Percentiles rank a stretch among this genome's conserved stretches.
Conservation (phyloP, 345 rosid species). For the Camelina hispida region DNA sequence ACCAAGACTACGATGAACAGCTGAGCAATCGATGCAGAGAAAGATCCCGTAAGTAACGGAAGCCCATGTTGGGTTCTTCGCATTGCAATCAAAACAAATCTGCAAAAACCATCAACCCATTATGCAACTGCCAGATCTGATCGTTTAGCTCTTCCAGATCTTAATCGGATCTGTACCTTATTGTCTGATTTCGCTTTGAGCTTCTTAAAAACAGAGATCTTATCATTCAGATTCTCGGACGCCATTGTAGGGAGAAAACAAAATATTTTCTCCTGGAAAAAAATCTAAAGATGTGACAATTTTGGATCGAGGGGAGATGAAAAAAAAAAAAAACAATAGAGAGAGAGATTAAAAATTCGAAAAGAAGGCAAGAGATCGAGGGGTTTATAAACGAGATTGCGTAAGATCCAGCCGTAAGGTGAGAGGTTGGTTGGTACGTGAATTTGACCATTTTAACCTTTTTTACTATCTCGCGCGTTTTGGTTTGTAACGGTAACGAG, state of each 20-base stretch:
- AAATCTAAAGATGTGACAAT: neutral
- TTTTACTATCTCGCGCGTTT: slow-evolving; percentile 22
- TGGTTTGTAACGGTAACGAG: slow-evolving; percentile 26
- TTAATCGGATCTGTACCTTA: slow-evolving; percentile 57
- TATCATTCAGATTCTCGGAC: slow-evolving; percentile 64
- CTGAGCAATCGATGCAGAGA: slow-evolving; percentile 97
- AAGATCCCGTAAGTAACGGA: slow-evolving; percentile 97
- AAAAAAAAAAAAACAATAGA: neutral
- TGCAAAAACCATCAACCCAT: neutral
- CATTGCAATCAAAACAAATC: slow-evolving; percentile 97
- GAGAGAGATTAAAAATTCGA: neutral
- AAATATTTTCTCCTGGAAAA: slow-evolving; percentile 14
- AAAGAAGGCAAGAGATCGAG: slow-evolving; percentile 22
- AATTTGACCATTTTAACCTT: slow-evolving; percentile 21
- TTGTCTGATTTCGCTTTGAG: slow-evolving; percentile 88
- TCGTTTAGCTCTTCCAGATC: neutral
- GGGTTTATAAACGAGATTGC: slow-evolving; percentile 40
- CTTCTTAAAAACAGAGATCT: slow-evolving; percentile 70
- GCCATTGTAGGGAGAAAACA: slow-evolving; percentile 53
- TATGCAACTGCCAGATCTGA: too few relatives aligned
- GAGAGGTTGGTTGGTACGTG: neutral
- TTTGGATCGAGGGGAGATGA: slow-evolving; percentile 11
- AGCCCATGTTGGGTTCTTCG: slow-evolving; percentile 97
- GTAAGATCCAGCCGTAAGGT: slow-evolving; percentile 31
- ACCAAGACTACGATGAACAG: slow-evolving; percentile 95